Evolutionary conservation across 306 rosid genomes (phyloP).

Genomic region (Cucurbita moschata): DNA sequence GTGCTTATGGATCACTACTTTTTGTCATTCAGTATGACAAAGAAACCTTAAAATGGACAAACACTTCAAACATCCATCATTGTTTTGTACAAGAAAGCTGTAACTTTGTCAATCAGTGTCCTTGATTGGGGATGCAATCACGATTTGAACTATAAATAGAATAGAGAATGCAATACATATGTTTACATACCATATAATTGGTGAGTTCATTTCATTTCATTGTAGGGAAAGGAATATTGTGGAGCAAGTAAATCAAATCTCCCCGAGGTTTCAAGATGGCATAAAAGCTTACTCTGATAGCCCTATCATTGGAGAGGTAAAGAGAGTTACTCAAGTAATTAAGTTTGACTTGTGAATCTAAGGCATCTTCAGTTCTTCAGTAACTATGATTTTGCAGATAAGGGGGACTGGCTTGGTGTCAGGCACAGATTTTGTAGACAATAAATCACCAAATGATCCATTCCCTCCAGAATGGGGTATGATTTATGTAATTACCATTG

Average conservation of each 20-base stretch:
- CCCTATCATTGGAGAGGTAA: constrained; percentile 89
- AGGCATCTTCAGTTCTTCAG: neutral
- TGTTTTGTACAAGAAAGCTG: neutral
- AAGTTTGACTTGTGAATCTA: neutral
- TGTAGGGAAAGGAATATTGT: constrained; percentile 70
- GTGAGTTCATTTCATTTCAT: neutral
- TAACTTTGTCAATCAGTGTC: neutral
- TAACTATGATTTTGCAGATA: constrained; percentile 42
- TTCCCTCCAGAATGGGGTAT: constrained; percentile 95
- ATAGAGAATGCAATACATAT: no score
- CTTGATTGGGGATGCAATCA: neutral
- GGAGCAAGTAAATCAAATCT: constrained; percentile 35
- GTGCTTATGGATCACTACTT: neutral
- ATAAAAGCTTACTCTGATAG: constrained; percentile 63
- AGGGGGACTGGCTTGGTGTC: constrained; percentile 77
- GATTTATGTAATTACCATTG: constrained; percentile 10
- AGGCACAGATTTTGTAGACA: constrained; percentile 65
- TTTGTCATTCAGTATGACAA: neutral
- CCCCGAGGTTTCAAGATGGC: constrained; percentile 81
- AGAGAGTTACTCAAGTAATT: neutral
- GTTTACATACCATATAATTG: no score
- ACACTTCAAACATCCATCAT: neutral
- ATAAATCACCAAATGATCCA: constrained; percentile 72
- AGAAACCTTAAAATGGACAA: neutral
- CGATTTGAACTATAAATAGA: neutral